Base-by-base conservation (phyloP, 805 yeast species). In the Brettanomyces sp. region DNA sequence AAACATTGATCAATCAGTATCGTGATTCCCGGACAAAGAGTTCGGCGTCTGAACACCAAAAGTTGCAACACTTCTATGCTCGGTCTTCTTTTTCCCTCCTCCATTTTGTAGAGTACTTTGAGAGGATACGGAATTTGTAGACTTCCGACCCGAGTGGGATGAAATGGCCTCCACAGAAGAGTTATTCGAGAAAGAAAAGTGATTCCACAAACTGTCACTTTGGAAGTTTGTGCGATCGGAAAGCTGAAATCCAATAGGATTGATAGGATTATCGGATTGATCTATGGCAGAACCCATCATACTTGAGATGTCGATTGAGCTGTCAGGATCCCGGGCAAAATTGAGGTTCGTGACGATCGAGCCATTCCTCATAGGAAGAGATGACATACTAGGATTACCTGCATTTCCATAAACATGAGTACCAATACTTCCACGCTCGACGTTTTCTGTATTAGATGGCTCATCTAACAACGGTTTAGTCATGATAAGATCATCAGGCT, bases 221-320 rank as follows among this genome's bases (percentile, higher is more conserved):
- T 28, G 32, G 32, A 28, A 49, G 25, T 48, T 45, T 13, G 25
- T 18, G n/a, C 22, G 35, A 4, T 33, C 24, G 3, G 36, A n/a
- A 32, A 35, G 41, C 36, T 25, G 41, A 18, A 28, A 36, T 7
- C 44, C 47, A 4, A 45, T 38, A 7, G 41, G 39, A 23, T 22
- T 32, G 22, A 42, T 36, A 12, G 39, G 44, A 13, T 32, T 35
- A 7, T 35, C 36, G 12, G 14, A 13, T 28, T 48, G 48, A 22
- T 53, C 41, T 6, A 50, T 32, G 1, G 56, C 45, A 7, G 50
- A 36, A 7, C 57, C 57, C 18, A 56, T 44, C 55, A 56, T 51
- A 9, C 54, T 47, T 3, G 59, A 51, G 21, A 56, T 56, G 38
- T 56, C 59, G 9, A 56, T 50, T 1, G 59, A 56, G 14, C 49